Evolutionary conservation across 1,284 basidiomycete genomes (phyloP), one percentile per base, ranked within the genome.

Genomic region (Flammula alnicola): DNA sequence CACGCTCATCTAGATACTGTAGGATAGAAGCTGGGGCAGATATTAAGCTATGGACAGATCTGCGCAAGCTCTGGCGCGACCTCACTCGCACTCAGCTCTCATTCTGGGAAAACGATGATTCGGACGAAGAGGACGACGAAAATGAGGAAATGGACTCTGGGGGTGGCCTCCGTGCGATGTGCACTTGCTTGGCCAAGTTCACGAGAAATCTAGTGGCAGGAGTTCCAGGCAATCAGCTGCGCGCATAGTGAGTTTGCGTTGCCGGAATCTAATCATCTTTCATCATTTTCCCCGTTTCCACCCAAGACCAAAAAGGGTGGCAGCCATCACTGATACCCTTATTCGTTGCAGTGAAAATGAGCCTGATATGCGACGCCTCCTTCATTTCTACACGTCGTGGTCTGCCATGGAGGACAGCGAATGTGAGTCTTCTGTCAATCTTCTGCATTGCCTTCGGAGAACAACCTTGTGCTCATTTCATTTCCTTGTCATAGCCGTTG

Each of bases 181-280:
- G 52, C 43, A 52, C 47, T 31, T 42, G 54, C 56, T 58, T 88
- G n/a, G 83, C 83, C 4, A 84, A 78, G 56, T 86, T 92, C 60
- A 91, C 87, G 4, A 79, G 90, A 52, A 92, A 92, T 64, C 69
- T 92, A 10, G 83, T 86, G 23, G 88, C 87, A 10, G 83, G 79
- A 10, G 79, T 83, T 19, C 75, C 81, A 10, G 59, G 64, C 16
- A 92, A 91, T 66, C 89, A 92, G 62, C 61, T 66, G 44, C 73
- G 69, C 53, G 83, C 83, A 41, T 87, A 80, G 89, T 91, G 60
- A 72, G 87, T 72, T 26, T 14, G 47, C n/a, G n/a, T n/a, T n/a
- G n/a, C n/a, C 55, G 35, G 48, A 23, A 33, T 39, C 52, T 36
- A 10, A 36, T 45, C 40, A 47, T 48, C 50, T 32, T 17, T 36